These are phyloP conservation scores for Arthrobotrys sinensis DNA, from an alignment of 2,329 filamentous ascomycete genomes.

Conservation along the genomic window DNA sequence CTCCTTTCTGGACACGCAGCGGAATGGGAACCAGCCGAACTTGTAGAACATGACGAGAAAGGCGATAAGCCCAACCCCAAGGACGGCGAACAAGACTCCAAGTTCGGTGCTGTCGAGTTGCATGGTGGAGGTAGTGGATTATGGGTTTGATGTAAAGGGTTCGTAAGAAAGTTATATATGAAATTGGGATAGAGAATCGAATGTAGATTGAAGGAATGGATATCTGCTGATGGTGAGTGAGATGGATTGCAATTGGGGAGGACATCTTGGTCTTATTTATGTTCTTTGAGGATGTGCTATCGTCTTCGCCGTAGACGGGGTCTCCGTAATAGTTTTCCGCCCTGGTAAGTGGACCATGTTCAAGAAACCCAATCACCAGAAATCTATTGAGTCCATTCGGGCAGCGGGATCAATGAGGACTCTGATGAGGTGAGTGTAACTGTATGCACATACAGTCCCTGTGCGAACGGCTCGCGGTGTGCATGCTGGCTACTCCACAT, in stretches of 20 bases:
- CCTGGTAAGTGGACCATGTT: neutral
- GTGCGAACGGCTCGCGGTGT: neutral
- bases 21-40: conserved; percentile 44
- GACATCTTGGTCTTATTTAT: conserved; percentile 23
- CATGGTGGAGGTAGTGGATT: conserved; percentile 9
- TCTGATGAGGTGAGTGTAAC: neutral
- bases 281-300: conserved; percentile 2
- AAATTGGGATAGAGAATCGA: neutral
- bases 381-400: no score
- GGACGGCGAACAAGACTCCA: conserved; percentile 26
- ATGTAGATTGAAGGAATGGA: conserved; percentile 22
- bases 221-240: conserved; percentile 22
- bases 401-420: neutral
- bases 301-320: neutral
- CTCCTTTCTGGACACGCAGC: conserved; percentile 4
- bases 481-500: conserved; percentile 1
- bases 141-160: neutral
- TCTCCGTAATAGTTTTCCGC: neutral
- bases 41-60: conserved; percentile 51
- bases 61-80: conserved; percentile 35
- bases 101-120: conserved; percentile 22
- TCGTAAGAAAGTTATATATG: neutral
- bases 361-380: neutral
- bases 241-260: conserved; percentile 1
- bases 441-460: neutral